A percentile compares a stretch with the other conserved stretches of the same genome.
These are phyloP conservation scores for Phytophthora hibernalis DNA, from an alignment of 352 stramenopile species.

Conservation along the genomic window DNA sequence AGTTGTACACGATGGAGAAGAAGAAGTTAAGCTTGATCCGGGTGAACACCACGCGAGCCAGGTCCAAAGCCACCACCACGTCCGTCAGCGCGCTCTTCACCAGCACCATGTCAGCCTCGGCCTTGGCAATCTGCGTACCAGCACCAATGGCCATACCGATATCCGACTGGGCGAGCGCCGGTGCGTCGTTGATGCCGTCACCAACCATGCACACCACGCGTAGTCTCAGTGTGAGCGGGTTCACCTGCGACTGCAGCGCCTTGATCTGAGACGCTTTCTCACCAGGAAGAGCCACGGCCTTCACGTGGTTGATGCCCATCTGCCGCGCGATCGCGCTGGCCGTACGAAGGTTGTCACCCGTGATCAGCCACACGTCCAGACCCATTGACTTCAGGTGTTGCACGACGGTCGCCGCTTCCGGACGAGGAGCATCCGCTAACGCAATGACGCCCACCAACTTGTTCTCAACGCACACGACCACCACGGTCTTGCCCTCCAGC, in stretches of 20 bases:
- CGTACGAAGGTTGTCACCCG: slow-evolving; percentile 93
- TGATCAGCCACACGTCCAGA: slow-evolving; percentile 89
- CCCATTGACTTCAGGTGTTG: slow-evolving; percentile 82
- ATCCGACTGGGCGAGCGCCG: slow-evolving; percentile 92
- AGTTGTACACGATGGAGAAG: slow-evolving; percentile 90
- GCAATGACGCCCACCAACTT: slow-evolving; percentile 80
- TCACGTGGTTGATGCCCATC: slow-evolving; percentile 91
- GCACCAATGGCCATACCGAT: slow-evolving; percentile 93
- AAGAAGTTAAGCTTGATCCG: slow-evolving; percentile 91
- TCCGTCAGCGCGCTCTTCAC: slow-evolving; percentile 86
- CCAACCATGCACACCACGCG: slow-evolving; percentile 93
- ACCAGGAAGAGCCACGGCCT: slow-evolving; percentile 90
- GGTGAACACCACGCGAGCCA: slow-evolving; percentile 81
- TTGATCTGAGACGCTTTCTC: slow-evolving; percentile 96
- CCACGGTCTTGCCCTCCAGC: slow-evolving; percentile 86
- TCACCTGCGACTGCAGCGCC: slow-evolving; percentile 74
- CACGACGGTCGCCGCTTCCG: slow-evolving; percentile 78
- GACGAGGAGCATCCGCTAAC: slow-evolving; percentile 76
- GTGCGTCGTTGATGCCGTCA: slow-evolving; percentile 96
- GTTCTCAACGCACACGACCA: slow-evolving; percentile 77
- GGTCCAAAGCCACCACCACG: slow-evolving; percentile 84
- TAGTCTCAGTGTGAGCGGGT: slow-evolving; percentile 72
- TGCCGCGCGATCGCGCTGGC: slow-evolving; percentile 89
- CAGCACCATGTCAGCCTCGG: slow-evolving; percentile 90
- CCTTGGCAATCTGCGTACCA: slow-evolving; percentile 91